A percentile compares a stretch with the other conserved stretches of the same genome.
phyloP scores from a whole-genome alignment of 345 rosid species.

The Linum lewisii region DNA sequence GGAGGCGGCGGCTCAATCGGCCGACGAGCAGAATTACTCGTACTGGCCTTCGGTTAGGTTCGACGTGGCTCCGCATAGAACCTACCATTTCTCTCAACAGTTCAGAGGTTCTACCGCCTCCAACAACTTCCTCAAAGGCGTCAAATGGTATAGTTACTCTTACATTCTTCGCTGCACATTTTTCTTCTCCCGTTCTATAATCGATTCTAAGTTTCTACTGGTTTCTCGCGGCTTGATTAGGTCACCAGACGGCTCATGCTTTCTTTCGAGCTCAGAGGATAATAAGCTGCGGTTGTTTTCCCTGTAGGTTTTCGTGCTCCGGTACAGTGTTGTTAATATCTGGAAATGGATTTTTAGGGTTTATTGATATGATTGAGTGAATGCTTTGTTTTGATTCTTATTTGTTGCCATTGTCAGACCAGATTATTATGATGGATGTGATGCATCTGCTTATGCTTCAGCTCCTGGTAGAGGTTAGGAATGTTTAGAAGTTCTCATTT shows the following conservation, averaged over 20 bases:
- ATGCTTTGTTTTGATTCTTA: background rate
- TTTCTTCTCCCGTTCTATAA: background rate
- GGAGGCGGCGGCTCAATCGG: background rate
- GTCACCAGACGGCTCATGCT: slow-evolving; percentile 97
- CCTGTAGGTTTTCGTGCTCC: slow-evolving; percentile 31
- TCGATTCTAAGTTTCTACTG: background rate
- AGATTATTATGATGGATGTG: slow-evolving; percentile 24
- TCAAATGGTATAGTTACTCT: slow-evolving; percentile 47
- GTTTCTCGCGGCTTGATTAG: slow-evolving; percentile 18
- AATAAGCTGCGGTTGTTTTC: slow-evolving; percentile 62
- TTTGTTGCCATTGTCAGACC: slow-evolving; percentile 32
- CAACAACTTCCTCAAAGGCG: slow-evolving; percentile 89
- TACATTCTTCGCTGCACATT: background rate
- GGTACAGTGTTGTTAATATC: too few relatives aligned
- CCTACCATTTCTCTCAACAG: slow-evolving; percentile 59
- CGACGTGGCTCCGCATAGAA: slow-evolving; percentile 55
- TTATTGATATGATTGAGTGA: background rate
- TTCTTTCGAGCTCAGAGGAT: slow-evolving; percentile 72
- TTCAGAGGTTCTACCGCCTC: slow-evolving; percentile 45
- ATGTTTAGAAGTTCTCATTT: background rate
- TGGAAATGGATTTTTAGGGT: background rate
- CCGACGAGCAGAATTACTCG: slow-evolving; percentile 17
- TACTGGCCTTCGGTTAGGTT: slow-evolving; percentile 48
- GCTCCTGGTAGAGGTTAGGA: slow-evolving; percentile 33
- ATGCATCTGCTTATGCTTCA: slow-evolving; percentile 15